phyloP scores from a whole-genome alignment of 148 eudicot genomes.

The Nyssa sinensis region DNA sequence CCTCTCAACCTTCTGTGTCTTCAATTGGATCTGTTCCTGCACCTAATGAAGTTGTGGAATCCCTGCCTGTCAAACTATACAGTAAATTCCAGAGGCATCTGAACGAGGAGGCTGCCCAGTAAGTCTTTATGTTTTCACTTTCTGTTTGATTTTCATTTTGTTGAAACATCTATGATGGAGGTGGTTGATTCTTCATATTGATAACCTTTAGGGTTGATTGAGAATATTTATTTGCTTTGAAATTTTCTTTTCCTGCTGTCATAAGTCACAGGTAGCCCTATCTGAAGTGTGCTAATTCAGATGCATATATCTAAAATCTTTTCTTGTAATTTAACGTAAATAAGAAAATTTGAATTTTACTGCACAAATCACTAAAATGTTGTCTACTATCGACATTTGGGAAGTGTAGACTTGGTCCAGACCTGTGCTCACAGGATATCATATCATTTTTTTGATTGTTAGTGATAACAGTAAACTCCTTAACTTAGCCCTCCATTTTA shows the following conservation, averaged over 20 bases:
- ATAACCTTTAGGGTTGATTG: neutral
- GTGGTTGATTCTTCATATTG: neutral
- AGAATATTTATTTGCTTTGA: neutral
- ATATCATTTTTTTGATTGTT: too few species aligned
- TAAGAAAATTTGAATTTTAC: too few species aligned
- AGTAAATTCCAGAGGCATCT: conserved; percentile 43
- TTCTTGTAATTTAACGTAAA: too few species aligned
- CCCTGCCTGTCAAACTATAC: conserved; percentile 66
- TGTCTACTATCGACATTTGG: too few species aligned
- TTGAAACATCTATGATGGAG: neutral
- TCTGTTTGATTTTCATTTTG: conserved; percentile 2
- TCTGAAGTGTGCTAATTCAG: too few species aligned
- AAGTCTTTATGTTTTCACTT: conserved; percentile 32
- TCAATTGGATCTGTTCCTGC: conserved; percentile 95
- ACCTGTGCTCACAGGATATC: too few species aligned
- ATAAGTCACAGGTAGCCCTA: neutral
- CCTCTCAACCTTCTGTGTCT: conserved; percentile 77
- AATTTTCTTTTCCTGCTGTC: neutral
- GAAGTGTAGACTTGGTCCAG: too few species aligned
- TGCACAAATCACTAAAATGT: too few species aligned
- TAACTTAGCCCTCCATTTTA: too few species aligned
- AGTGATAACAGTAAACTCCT: too few species aligned
- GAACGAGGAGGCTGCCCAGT: conserved; percentile 80
- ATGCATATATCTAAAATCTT: too few species aligned
- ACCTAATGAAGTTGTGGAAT: conserved; percentile 81